These are phyloP conservation scores for Simplicillium sp. DNA, from an alignment of 2,329 filamentous ascomycete species.

Conservation along the genomic window DNA sequence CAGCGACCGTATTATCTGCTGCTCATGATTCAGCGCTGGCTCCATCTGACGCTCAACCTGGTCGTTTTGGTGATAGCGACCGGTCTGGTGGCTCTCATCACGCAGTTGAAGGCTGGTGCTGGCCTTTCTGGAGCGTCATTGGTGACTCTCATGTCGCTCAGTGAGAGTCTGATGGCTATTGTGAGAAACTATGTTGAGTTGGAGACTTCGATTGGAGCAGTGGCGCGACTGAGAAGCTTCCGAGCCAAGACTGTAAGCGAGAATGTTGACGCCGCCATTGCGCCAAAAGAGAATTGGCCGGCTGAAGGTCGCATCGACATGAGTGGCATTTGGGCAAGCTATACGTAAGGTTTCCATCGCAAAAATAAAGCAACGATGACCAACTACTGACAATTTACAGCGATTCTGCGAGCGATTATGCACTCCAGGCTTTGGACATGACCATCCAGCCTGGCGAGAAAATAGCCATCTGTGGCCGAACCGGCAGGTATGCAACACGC, in stretches of 20 bases:
- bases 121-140: constrained; percentile 23
- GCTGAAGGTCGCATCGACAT: constrained; percentile 9
- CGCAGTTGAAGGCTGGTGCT: constrained; percentile 21
- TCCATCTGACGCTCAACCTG: constrained; percentile 31
- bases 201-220: constrained; percentile 13
- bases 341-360: background rate
- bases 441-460: constrained; percentile 5
- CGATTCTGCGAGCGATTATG: background rate
- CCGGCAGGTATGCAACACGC: constrained; percentile 10
- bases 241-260: constrained; percentile 9
- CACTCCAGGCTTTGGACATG: background rate
- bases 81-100: constrained; percentile 35
- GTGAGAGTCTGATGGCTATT: constrained; percentile 15
- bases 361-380: background rate
- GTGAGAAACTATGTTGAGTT: constrained; percentile 19
- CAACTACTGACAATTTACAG: background rate
- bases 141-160: constrained; percentile 22
- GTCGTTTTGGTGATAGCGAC: constrained; percentile 31
- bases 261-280: background rate
- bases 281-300: constrained; percentile 5
- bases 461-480: constrained; percentile 15
- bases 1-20: constrained; percentile 19
- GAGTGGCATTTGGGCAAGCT: constrained; percentile 9
- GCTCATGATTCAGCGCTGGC: constrained; percentile 33
- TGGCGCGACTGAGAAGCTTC: constrained; percentile 12